Evolutionary conservation across 1,284 basidiomycete genomes (phyloP).

Genomic region (Calocybe gambosa): DNA sequence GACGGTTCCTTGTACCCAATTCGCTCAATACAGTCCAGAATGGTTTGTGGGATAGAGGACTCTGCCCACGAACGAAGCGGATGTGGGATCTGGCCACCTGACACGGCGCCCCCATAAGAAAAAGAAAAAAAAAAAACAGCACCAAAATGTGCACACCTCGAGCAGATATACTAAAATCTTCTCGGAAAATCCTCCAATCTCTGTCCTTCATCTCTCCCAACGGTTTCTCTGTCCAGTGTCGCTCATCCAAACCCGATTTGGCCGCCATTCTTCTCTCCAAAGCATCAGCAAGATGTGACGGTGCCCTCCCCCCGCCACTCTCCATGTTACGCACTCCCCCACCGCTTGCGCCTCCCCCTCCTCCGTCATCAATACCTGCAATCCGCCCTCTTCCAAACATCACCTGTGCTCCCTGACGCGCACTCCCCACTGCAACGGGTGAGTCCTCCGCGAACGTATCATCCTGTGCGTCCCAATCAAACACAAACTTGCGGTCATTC

Average conservation of each 20-base stretch:
- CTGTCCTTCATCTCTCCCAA: conserved; percentile 93
- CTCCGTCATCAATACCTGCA: conserved; percentile 82
- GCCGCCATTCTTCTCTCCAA: conserved; percentile 80
- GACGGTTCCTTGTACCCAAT: conserved; percentile 97
- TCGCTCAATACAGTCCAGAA: conserved; percentile 81
- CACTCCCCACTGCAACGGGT: conserved; percentile 54
- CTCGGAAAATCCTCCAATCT: conserved; percentile 98
- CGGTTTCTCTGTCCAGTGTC: conserved; percentile 97
- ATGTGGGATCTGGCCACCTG: conserved; percentile 88
- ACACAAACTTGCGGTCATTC: conserved; percentile 95
- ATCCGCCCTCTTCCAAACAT: conserved; percentile 83
- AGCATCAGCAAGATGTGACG: conserved; percentile 65
- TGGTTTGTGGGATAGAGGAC: conserved; percentile 72
- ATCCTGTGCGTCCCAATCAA: conserved; percentile 95
- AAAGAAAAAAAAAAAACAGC: not conserved
- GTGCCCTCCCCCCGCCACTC: conserved; percentile 21
- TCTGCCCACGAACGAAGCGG: conserved; percentile 92
- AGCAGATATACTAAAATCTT: conserved; percentile 95
- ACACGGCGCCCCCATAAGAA: not conserved
- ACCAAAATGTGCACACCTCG: conserved; percentile 59
- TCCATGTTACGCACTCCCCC: conserved; percentile 24
- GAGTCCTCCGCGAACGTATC: conserved; percentile 78
- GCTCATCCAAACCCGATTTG: conserved; percentile 79
- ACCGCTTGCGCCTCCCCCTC: conserved; percentile 26
- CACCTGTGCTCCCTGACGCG: conserved; percentile 74